Evolutionary conservation across 2,329 filamentous ascomycete species (phyloP), one percentile per base, ranked within the genome.

Genomic region (Plenodomus biglobosus): DNA sequence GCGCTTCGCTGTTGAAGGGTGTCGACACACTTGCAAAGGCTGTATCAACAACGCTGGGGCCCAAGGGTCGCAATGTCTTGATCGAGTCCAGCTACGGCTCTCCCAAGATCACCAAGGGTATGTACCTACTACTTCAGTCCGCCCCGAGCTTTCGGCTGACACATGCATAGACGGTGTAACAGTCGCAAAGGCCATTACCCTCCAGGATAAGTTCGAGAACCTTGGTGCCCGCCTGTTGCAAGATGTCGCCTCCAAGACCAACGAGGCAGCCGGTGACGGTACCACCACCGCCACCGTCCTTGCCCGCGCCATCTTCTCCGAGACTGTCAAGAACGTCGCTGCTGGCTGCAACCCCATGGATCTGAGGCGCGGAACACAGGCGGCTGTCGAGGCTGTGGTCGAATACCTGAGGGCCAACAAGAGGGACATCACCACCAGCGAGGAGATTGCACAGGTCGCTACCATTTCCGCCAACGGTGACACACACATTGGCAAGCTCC

Each of bases 281-380:
- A 99, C 94, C 67, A 99, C 94, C 60, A 96, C 92, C 60, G 94
- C 94, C 59, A 99, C 94, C 58, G 94, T 97, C 62, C 90, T 99
- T 62, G 94, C 91, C 65, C 90, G 91, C 66, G 89, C 92, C 74
- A 99, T 99, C 79, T 99, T 99, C 85, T 95, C 94, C 76, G 94
- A 99, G 84, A 97, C 92, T 46, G 94, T 97, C 74, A 99, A 99
- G 87, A 99, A 99, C 75, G 94, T 99, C 59, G 94, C 94, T 61
- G 94, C 94, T 57, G 94, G 94, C 71, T 99, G 94, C 87, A 99
- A 99, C 82, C 94, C 94, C 62, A 97, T 99, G 94, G 94, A 99
- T 72, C 84, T 99, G 70, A 87, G 94, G 75, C 87, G 94, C 68
- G 94, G 94, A 76, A 97, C 94, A 70, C 94, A 99, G 81, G 89